Base-by-base conservation (phyloP, 73 alveolate genomes). In the Tetrahymena thermophila region DNA sequence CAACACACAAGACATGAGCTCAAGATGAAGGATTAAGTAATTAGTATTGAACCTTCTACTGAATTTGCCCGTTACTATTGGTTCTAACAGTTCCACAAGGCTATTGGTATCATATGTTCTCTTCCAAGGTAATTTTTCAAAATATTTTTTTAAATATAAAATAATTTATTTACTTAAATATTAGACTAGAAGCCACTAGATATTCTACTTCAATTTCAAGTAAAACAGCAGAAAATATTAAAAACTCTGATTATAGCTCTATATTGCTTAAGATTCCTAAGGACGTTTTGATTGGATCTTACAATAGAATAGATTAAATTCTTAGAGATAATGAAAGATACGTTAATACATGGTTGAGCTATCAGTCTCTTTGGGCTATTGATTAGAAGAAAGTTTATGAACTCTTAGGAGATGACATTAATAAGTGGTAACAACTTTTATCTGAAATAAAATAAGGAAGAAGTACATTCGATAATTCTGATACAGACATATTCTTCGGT, bases 321-420 rank as follows among this genome's bases (percentile, higher is more conserved):
- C 95, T 98, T 58, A 96, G 95, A 14, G 97, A 98, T 55, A 98
- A 97, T 95, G 99, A 99, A 98, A 98, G 97, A 85, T 99, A 99
- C 96, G 99, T 98, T 56, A 96, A 98, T 37, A 98, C 99, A 34
- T 99, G 99, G 99, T 96, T 97, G 95, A 98, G 99, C 94, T 99
- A 99, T 96, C 98, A 99, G 97, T 97, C 99, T 13, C 97, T 99
- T 16, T 99, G 99, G 99, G 99, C 99, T 94, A 99, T 99, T 94
- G 99, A 99, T 93, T 98, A 99, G 35, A 96, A 98, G 35, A 94
- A 97, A 28, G 98, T 99, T 35, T 98, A 94, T 94, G 97, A 97
- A 84, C 96, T 96, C 89, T 96, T 99, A 83, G 99, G 99, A 37
- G 99, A 99, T 85, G 99, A 98, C 93, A 98, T 98, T 84, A 98